A percentile compares a stretch with the other conserved stretches of the same genome.
These are phyloP conservation scores for Colletotrichum gloeosporioides DNA, from an alignment of 2,329 filamentous ascomycete species.

Conservation along the genomic window DNA sequence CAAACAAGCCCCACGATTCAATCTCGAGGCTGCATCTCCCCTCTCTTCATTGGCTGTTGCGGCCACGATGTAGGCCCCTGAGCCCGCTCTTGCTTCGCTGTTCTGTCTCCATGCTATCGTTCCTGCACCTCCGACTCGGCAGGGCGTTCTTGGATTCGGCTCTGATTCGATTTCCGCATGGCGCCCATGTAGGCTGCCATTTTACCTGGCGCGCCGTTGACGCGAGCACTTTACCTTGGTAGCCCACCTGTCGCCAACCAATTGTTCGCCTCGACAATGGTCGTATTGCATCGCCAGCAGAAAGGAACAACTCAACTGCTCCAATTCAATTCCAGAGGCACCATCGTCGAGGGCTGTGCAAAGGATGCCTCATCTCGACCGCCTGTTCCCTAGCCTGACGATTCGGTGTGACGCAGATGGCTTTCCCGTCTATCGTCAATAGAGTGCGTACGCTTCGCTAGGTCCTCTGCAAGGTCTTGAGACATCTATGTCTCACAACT, in stretches of 20 bases:
- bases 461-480: background rate
- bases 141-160: background rate
- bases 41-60: background rate
- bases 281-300: background rate
- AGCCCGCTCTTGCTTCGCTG: conserved; percentile 10
- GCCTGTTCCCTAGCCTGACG: background rate
- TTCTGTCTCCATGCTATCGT: background rate
- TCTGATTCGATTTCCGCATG: background rate
- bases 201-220: background rate
- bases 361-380: background rate
- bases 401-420: background rate
- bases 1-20: background rate
- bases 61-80: background rate
- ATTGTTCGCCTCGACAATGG: background rate
- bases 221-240: background rate
- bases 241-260: background rate
- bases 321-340: background rate
- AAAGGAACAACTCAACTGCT: background rate
- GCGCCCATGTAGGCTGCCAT: background rate
- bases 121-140: conserved; percentile 6
- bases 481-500: background rate
- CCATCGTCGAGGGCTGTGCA: background rate
- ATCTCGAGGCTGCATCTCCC: background rate
- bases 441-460: background rate
- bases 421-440: background rate